Evolutionary conservation across 768 basidiomycete species (phyloP).

Genomic region (Pulveroboletus sp.): DNA sequence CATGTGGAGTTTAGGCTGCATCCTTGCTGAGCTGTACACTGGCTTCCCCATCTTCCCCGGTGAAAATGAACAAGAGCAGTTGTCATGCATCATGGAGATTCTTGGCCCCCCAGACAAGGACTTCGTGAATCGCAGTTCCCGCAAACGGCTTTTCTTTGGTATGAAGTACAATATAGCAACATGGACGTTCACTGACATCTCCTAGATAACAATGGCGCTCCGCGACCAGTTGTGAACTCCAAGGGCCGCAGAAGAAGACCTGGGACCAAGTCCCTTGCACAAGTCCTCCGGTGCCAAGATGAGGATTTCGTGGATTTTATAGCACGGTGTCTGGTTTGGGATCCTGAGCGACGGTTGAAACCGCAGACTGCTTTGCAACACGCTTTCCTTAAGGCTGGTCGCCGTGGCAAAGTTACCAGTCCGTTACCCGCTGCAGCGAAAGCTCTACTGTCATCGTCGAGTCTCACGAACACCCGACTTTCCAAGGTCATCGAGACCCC

Average conservation of each 20-base stretch:
- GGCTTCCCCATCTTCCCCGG: slow-evolving; percentile 99
- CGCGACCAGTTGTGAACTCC: slow-evolving; percentile 91
- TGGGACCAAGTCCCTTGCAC: slow-evolving; percentile 82
- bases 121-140: slow-evolving; percentile 87
- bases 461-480: slow-evolving; percentile 44
- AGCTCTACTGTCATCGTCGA: slow-evolving; percentile 55
- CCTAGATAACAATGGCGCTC: slow-evolving; percentile 86
- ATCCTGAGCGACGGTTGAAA: slow-evolving; percentile 93
- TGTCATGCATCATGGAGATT: slow-evolving; percentile 99
- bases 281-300: slow-evolving; percentile 88
- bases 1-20: slow-evolving; percentile 99
- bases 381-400: slow-evolving; percentile 74
- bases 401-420: slow-evolving; percentile 45
- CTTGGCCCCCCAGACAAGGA: slow-evolving; percentile 94
- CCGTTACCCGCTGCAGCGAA: slow-evolving; percentile 45
- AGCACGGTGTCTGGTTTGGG: slow-evolving; percentile 95
- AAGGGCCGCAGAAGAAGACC: slow-evolving; percentile 92
- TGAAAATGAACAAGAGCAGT: slow-evolving; percentile 97
- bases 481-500: slow-evolving; percentile 66
- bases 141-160: slow-evolving; percentile 97
- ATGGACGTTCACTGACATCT: slow-evolving; percentile 4
- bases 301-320: slow-evolving; percentile 97
- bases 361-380: slow-evolving; percentile 90
- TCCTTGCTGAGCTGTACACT: slow-evolving; percentile 93
- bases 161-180: slow-evolving; percentile 19